These are phyloP conservation scores for Tubosaeta sp. DNA, from an alignment of 768 basidiomycete genomes.

Conservation along the genomic window DNA sequence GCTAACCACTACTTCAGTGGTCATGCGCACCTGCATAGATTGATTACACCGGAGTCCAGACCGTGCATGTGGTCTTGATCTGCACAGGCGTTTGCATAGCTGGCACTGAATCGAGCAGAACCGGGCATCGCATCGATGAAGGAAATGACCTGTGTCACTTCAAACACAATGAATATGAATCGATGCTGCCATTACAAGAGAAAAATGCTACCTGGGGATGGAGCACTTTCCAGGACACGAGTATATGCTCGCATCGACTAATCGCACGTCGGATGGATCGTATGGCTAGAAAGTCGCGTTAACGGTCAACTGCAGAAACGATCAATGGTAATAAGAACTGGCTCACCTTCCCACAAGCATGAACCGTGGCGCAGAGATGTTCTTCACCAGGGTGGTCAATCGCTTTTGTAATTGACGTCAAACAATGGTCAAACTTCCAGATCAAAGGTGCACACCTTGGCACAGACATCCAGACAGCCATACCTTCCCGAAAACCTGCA, in stretches of 20 bases:
- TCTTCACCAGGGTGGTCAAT: slow-evolving; percentile 44
- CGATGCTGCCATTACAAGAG: not conserved
- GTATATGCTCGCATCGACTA: slow-evolving; percentile 31
- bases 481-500: slow-evolving; percentile 43
- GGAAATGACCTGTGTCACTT: slow-evolving; percentile 43
- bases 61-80: slow-evolving; percentile 50
- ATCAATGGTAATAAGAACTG: too few relatives aligned
- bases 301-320: not conserved
- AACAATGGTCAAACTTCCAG: not conserved
- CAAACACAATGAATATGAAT: not conserved
- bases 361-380: slow-evolving; percentile 53
- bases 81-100: slow-evolving; percentile 53
- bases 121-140: slow-evolving; percentile 48
- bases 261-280: slow-evolving; percentile 29
- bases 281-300: slow-evolving; percentile 35
- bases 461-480: slow-evolving; percentile 51
- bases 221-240: slow-evolving; percentile 41
- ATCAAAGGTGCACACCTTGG: slow-evolving; percentile 37
- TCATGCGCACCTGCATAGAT: slow-evolving; percentile 52
- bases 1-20: not conserved
- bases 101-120: slow-evolving; percentile 53
- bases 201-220: slow-evolving; percentile 35
- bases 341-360: slow-evolving; percentile 52
- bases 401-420: slow-evolving; percentile 30
- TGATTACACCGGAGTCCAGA: slow-evolving; percentile 34